Evolutionary conservation across 129 eudicot species (phyloP).

Genomic region (Solidago caesia): DNA sequence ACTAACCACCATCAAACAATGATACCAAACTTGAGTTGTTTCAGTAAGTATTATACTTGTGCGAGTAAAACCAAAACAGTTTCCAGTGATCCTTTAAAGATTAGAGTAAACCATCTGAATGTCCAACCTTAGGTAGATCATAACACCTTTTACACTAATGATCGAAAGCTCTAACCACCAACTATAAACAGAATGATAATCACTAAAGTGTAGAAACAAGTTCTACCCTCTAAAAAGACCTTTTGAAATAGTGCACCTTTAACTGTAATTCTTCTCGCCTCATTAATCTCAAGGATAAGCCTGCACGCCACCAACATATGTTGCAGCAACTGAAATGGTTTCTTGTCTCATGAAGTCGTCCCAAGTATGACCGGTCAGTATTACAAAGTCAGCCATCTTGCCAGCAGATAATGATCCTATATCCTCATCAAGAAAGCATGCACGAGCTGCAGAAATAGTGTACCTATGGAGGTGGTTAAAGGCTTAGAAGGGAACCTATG

Average conservation of each 20-base stretch:
- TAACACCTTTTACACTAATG: not conserved
- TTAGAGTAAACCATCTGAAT: not conserved
- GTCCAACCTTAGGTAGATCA: not conserved
- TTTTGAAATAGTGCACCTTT: not conserved
- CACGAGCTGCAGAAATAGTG: constrained; percentile 81
- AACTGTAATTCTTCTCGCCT: not conserved
- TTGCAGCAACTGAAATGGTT: constrained; percentile 59
- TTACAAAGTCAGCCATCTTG: constrained; percentile 84
- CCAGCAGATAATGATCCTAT: constrained; percentile 81
- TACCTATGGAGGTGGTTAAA: constrained; percentile 44
- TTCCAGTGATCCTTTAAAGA: not conserved
- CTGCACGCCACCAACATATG: constrained; percentile 72
- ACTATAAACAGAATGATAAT: not conserved
- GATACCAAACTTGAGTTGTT: not conserved
- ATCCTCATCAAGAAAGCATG: constrained; percentile 77
- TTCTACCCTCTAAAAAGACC: not conserved
- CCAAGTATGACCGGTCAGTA: constrained; percentile 56
- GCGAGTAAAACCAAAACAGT: not conserved
- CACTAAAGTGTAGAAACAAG: too few relatives aligned
- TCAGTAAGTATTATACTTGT: not conserved
- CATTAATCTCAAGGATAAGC: constrained; percentile 49
- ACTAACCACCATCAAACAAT: not conserved
- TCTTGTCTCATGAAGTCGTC: constrained; percentile 49
- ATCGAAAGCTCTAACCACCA: too few relatives aligned
- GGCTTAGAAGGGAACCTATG: too few relatives aligned